Evolutionary conservation across 1,139 yeast genomes (phyloP), one percentile per base, ranked within the genome.

Genomic region (Pichia sp.): DNA sequence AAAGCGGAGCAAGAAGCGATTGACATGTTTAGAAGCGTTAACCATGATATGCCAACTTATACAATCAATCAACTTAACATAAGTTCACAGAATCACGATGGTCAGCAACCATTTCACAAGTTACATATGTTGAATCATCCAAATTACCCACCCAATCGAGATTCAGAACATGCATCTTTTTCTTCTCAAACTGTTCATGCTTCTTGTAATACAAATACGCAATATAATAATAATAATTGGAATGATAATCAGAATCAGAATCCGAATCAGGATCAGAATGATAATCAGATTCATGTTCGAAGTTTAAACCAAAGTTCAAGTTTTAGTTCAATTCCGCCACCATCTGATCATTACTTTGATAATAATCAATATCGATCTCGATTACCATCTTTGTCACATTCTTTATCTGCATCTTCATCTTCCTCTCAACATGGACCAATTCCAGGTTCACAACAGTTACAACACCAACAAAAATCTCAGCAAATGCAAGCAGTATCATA

Each of bases 1-100:
- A 48, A 53, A 25, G 55, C 53, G 2, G 56, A 54, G 46, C 51
- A 49, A 25, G 52, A 52, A 42, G 56, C 56, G 2, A 49, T 54
- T 22, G 51, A 43, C 2, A 14, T 48, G 11, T 54, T 54, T 25
- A 47, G 27, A 42, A 42, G 29, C 13, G 48, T 44, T 4, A 47
- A 54, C 30, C 49, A 51, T 11, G 54, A 51, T 36, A 45, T 49
- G 16, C 53, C 53, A 5, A 41, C 55, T 1, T 52, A 47, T 45
- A 36, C 43, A 6, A 29, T 41, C 13, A 18, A 8, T 33, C 27
- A 11, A 5, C 16, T 33, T 29, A 22, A 13, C 18, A 27, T 36
- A 10, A n/a, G 18, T 22, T 22, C 25, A 14, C 14, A 18, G 7
- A 36, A 19, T 19, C 41, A 18, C 11, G 14, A 36, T 19, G 2